Conservation (phyloP, 2,329 filamentous ascomycete genomes). For the Botrytis deweyae region DNA sequence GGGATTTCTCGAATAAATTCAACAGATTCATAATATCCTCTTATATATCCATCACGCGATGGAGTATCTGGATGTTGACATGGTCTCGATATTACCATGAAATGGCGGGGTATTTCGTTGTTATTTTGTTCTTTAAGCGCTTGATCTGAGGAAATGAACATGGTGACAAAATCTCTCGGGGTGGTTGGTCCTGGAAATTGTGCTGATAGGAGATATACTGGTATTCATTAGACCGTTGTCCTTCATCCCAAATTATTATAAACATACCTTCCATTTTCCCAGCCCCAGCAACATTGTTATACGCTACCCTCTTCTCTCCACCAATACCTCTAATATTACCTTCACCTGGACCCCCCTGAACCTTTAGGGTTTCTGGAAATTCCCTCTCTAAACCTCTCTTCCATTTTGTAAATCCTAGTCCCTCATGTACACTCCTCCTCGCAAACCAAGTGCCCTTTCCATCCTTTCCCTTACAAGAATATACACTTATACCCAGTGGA, state of each 20-base stretch:
- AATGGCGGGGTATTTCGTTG: slow-evolving; percentile 59
- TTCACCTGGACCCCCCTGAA: slow-evolving; percentile 66
- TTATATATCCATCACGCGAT: slow-evolving; percentile 69
- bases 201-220: slow-evolving; percentile 81
- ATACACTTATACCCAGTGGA: slow-evolving; percentile 72
- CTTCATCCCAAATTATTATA: slow-evolving; percentile 7
- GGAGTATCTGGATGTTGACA: slow-evolving; percentile 74
- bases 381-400: slow-evolving; percentile 73
- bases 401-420: slow-evolving; percentile 74
- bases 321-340: slow-evolving; percentile 83
- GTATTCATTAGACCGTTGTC: slow-evolving; percentile 23
- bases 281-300: slow-evolving; percentile 52
- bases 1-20: slow-evolving; percentile 87
- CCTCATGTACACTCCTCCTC: slow-evolving; percentile 76
- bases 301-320: slow-evolving; percentile 72
- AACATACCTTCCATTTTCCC: slow-evolving; percentile 62
- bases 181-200: slow-evolving; percentile 88
- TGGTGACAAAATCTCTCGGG: slow-evolving; percentile 81
- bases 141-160: slow-evolving; percentile 65
- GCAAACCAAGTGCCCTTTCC: slow-evolving; percentile 89
- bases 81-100: slow-evolving; percentile 85
- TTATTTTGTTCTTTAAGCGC: slow-evolving; percentile 28
- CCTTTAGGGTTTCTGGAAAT: slow-evolving; percentile 74
- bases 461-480: slow-evolving; percentile 76
- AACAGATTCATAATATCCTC: slow-evolving; percentile 86